A percentile compares a stretch with the other conserved stretches of the same genome.
Conservation (phyloP, 495 filamentous ascomycete species). For the Xylaria nigripes region DNA sequence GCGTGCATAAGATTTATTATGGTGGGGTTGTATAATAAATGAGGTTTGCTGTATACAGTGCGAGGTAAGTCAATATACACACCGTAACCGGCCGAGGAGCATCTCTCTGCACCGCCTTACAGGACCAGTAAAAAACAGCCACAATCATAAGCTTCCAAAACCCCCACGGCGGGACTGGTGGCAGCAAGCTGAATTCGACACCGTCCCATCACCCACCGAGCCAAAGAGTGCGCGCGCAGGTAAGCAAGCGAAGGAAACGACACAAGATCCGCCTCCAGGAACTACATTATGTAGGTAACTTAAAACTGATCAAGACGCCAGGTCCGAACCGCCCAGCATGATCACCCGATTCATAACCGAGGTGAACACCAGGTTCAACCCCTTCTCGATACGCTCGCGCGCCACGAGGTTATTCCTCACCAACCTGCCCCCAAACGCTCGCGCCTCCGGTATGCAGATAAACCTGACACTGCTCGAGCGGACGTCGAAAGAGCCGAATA, state of each 20-base stretch:
- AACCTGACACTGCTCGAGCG: slow-evolving; percentile 69
- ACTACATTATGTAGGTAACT: no score
- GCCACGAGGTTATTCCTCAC: slow-evolving; percentile 81
- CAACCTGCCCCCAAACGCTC: slow-evolving; percentile 71
- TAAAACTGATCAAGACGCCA: neutral
- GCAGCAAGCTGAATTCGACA: neutral
- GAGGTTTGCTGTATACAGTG: no score
- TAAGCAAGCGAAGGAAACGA: neutral
- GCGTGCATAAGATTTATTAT: no score
- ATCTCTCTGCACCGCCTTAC: neutral
- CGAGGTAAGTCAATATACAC: no score
- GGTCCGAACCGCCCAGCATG: slow-evolving; percentile 48
- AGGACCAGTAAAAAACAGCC: neutral
- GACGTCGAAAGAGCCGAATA: slow-evolving; percentile 50
- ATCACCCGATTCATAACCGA: slow-evolving; percentile 79
- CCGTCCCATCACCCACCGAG: neutral
- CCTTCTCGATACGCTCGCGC: slow-evolving; percentile 68
- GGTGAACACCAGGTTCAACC: slow-evolving; percentile 81
- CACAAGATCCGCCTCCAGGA: neutral
- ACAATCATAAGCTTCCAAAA: slow-evolving; percentile 7
- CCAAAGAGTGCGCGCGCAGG: slow-evolving; percentile 1
- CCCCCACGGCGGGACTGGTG: neutral
- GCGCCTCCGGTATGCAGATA: slow-evolving; percentile 62
- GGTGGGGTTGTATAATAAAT: no score
- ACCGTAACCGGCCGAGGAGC: no score